A percentile compares a stretch with the other conserved stretches of the same genome.
Conservation (phyloP, 2,329 filamentous ascomycete genomes). For the Aureobasidium sp. region DNA sequence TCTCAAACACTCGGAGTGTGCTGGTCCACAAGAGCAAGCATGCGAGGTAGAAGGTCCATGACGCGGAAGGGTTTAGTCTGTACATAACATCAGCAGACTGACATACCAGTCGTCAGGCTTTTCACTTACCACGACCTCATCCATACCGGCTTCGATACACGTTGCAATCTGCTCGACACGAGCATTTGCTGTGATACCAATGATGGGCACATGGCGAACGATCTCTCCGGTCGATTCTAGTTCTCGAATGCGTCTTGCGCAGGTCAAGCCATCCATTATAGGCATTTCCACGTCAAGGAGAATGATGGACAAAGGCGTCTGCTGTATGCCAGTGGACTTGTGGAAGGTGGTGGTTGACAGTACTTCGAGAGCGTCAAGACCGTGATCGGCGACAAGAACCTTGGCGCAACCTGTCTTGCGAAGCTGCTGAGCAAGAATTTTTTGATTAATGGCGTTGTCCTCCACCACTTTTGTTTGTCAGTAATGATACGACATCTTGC, state of each 20-base stretch:
- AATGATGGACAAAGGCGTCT: slow-evolving; percentile 41
- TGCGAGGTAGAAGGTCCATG: slow-evolving; percentile 27
- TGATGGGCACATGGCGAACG: slow-evolving; percentile 63
- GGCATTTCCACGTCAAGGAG: slow-evolving; percentile 81
- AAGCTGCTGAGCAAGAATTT: slow-evolving; percentile 33
- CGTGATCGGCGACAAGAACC: slow-evolving; percentile 33
- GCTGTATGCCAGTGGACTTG: not conserved
- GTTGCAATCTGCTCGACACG: slow-evolving; percentile 62
- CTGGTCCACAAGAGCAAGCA: slow-evolving; percentile 13
- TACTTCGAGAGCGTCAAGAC: slow-evolving; percentile 29
- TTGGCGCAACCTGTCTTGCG: slow-evolving; percentile 25
- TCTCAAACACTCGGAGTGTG: not conserved
- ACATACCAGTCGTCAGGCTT: not conserved
- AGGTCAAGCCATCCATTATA: slow-evolving; percentile 72
- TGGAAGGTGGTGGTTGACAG: slow-evolving; percentile 21
- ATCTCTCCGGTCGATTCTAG: slow-evolving; percentile 52
- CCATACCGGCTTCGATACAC: slow-evolving; percentile 25
- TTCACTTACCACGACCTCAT: slow-evolving; percentile 25
- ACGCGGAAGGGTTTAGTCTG: slow-evolving; percentile 30
- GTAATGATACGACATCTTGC: slow-evolving; percentile 7
- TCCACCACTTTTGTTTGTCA: slow-evolving; percentile 19
- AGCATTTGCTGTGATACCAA: slow-evolving; percentile 74
- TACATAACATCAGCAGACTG: slow-evolving; percentile 11
- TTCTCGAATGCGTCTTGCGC: slow-evolving; percentile 59
- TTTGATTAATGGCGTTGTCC: slow-evolving; percentile 36